Conservation (phyloP, 2,329 filamentous ascomycete species). For the Scleromitrula shiraiana region DNA sequence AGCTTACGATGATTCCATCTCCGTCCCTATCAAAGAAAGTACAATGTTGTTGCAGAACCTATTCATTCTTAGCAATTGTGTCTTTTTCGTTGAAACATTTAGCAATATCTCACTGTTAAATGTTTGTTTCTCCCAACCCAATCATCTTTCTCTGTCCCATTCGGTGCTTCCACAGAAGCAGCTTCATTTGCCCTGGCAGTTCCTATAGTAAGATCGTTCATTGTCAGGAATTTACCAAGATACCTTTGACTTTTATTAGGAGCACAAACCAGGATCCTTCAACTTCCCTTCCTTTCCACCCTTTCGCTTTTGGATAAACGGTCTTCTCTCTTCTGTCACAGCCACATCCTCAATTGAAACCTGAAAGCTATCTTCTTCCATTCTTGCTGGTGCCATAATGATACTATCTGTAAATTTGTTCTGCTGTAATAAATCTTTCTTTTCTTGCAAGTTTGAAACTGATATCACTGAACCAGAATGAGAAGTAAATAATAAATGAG, state of each 20-base stretch:
- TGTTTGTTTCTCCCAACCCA: conserved; percentile 34
- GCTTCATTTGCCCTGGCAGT: conserved; percentile 36
- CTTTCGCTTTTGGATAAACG: not conserved
- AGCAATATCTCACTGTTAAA: conserved; percentile 25
- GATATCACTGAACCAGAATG: not conserved
- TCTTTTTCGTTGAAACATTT: not conserved
- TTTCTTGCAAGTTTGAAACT: not conserved
- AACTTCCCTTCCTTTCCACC: conserved; percentile 2
- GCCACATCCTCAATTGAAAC: not conserved
- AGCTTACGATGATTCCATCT: conserved; percentile 39
- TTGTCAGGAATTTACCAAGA: not conserved
- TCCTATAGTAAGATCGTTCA: conserved; percentile 19
- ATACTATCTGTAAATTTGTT: not conserved
- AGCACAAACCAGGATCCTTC: conserved; percentile 13
- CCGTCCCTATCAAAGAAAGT: conserved; percentile 43
- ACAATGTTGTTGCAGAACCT: conserved; percentile 45
- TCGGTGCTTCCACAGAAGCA: conserved; percentile 32
- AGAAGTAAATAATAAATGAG: not conserved
- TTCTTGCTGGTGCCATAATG: not conserved
- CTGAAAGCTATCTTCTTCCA: not conserved
- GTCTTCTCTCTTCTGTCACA: not conserved
- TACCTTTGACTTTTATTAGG: not conserved
- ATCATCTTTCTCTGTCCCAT: conserved; percentile 33
- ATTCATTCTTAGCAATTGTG: not conserved
- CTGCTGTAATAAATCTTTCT: not conserved